These are phyloP conservation scores for Sedum album DNA, from an alignment of 164 flowering plant species.

Conservation along the genomic window DNA sequence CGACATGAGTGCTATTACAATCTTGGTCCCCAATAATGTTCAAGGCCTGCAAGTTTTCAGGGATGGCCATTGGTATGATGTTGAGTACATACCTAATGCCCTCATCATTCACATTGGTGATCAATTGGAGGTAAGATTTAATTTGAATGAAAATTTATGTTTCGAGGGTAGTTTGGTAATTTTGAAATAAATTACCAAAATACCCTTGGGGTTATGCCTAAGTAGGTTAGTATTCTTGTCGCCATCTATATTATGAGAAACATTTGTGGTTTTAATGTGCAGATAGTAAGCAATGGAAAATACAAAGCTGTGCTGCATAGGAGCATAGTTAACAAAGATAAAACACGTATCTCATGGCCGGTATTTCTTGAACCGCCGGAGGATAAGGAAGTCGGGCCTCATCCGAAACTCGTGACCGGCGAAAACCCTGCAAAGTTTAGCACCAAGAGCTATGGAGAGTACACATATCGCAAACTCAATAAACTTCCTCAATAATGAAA, in stretches of 20 bases:
- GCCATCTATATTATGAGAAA: too few species aligned
- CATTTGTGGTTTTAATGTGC: slow-evolving; percentile 9
- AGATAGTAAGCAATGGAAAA: slow-evolving; percentile 59
- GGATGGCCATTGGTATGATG: slow-evolving; percentile 41
- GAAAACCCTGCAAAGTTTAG: too few species aligned
- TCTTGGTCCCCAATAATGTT: slow-evolving; percentile 49
- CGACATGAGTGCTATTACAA: neutral
- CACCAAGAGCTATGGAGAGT: too few species aligned
- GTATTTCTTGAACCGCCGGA: neutral
- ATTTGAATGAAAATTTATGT: too few species aligned
- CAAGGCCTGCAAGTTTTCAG: slow-evolving; percentile 52
- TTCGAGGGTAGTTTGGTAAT: too few species aligned
- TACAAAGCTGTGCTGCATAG: slow-evolving; percentile 7
- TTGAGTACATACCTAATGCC: slow-evolving; percentile 41
- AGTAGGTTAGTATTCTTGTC: too few species aligned
- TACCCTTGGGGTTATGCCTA: too few species aligned
- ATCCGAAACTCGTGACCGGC: too few species aligned
- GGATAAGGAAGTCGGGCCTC: neutral
- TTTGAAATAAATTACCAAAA: too few species aligned
- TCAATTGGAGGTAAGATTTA: slow-evolving; percentile 23
- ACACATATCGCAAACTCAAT: too few species aligned
- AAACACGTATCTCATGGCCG: slow-evolving; percentile 6
- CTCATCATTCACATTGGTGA: too few species aligned
- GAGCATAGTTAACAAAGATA: slow-evolving; percentile 1
- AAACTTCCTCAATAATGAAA: too few species aligned